These are phyloP conservation scores for Viola odorata DNA, from an alignment of 345 rosid species.

Conservation along the genomic window DNA sequence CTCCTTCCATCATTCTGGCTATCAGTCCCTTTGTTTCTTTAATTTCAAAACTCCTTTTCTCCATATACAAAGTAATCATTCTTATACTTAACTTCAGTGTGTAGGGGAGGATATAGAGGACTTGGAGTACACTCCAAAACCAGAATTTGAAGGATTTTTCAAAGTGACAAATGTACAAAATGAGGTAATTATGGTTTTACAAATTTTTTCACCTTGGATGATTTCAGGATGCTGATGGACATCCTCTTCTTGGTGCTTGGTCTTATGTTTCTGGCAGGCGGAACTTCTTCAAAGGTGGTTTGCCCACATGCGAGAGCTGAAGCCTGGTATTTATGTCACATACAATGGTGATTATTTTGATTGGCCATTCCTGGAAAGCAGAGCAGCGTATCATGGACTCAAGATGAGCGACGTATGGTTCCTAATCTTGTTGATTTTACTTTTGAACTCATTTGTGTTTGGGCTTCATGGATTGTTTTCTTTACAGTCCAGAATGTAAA, in stretches of 20 bases:
- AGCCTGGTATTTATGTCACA: slow-evolving; percentile 94
- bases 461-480: background rate
- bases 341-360: slow-evolving; percentile 94
- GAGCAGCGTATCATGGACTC: slow-evolving; percentile 86
- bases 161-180: slow-evolving; percentile 70
- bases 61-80: background rate
- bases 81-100: slow-evolving; percentile 45
- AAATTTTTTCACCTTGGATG: slow-evolving; percentile 6
- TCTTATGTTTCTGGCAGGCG: slow-evolving; percentile 44
- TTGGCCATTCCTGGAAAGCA: slow-evolving; percentile 93
- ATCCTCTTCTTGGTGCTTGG: slow-evolving; percentile 8
- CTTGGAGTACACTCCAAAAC: slow-evolving; percentile 93
- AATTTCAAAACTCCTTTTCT: slow-evolving; percentile 1
- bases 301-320: slow-evolving; percentile 86
- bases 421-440: slow-evolving; percentile 7
- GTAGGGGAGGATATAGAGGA: slow-evolving; percentile 92
- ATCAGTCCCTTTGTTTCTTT: background rate
- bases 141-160: slow-evolving; percentile 90
- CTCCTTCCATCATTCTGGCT: background rate
- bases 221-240: slow-evolving; percentile 2
- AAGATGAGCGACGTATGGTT: slow-evolving; percentile 74
- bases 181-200: slow-evolving; percentile 49
- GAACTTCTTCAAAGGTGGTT: slow-evolving; percentile 83
- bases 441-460: background rate
- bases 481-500: too few relatives aligned